Conservation (phyloP, 257 asterid species). For the Fraxinus americana region DNA sequence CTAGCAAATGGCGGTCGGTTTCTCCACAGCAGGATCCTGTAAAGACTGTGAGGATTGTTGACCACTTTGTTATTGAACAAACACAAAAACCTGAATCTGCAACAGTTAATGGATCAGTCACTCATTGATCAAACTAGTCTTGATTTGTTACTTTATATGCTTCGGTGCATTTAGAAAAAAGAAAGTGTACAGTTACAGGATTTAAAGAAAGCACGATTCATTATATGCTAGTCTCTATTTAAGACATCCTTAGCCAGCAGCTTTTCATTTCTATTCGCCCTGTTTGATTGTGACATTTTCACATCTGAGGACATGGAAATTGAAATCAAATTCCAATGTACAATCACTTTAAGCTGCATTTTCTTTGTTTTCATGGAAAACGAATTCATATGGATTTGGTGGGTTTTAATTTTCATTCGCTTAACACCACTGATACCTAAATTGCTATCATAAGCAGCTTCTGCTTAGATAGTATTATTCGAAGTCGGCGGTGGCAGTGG, state of each 20-base stretch:
- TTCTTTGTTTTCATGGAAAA: no score
- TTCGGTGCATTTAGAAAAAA: slow-evolving; percentile 8
- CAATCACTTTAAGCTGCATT: no score
- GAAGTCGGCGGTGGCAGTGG: neutral
- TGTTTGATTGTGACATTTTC: no score
- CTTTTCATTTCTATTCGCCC: neutral
- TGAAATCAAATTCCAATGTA: no score
- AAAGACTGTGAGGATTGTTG: slow-evolving; percentile 70
- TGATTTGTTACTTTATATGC: slow-evolving; percentile 24
- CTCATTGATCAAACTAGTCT: slow-evolving; percentile 43
- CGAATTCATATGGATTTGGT: no score
- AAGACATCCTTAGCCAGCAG: neutral
- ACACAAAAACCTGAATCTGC: slow-evolving; percentile 40
- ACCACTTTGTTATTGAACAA: slow-evolving; percentile 69
- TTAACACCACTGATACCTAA: no score
- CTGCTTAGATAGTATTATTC: no score
- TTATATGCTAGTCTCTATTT: neutral
- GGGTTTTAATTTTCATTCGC: no score
- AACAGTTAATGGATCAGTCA: slow-evolving; percentile 47
- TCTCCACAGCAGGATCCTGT: slow-evolving; percentile 75
- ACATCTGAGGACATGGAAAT: no score
- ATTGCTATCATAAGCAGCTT: no score
- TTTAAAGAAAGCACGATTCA: neutral
- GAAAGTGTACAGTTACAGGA: neutral
- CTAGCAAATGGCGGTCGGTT: slow-evolving; percentile 88